Conservation (phyloP, 208 protist species). For the Leptomonas pyrrhocoris region DNA sequence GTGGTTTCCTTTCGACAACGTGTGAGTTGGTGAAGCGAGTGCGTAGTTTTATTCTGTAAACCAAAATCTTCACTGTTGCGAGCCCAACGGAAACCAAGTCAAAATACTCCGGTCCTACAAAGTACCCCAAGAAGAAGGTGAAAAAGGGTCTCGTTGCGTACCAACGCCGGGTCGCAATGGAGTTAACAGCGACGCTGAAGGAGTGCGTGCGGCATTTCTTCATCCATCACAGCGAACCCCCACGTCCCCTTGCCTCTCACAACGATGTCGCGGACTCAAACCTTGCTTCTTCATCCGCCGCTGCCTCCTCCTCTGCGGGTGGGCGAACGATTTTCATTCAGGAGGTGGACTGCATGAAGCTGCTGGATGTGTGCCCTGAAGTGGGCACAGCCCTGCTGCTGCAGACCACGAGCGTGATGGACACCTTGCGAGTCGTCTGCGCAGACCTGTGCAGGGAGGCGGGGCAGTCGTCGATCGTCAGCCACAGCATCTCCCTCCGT, state of each 20-base stretch:
- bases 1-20: no score
- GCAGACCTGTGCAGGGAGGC: slow-evolving; percentile 61
- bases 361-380: slow-evolving; percentile 57
- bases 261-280: background rate
- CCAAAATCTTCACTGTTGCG: no score
- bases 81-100: no score
- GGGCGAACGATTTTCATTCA: slow-evolving; percentile 60
- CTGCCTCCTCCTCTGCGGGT: background rate
- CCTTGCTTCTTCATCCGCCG: background rate
- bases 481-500: slow-evolving; percentile 63
- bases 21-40: no score
- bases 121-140: no score
- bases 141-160: no score
- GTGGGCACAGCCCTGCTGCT: slow-evolving; percentile 50
- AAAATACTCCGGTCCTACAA: no score
- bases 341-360: slow-evolving; percentile 81
- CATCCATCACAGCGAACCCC: slow-evolving; percentile 65
- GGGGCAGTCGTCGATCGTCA: slow-evolving; percentile 39
- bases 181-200: slow-evolving; percentile 8
- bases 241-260: slow-evolving; percentile 28
- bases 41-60: no score
- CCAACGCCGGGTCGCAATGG: slow-evolving; percentile 7
- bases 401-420: slow-evolving; percentile 50
- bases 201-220: slow-evolving; percentile 60
- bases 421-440: slow-evolving; percentile 43